phyloP scores from a whole-genome alignment of 768 basidiomycete genomes.

The Exsudoporus frostii region DNA sequence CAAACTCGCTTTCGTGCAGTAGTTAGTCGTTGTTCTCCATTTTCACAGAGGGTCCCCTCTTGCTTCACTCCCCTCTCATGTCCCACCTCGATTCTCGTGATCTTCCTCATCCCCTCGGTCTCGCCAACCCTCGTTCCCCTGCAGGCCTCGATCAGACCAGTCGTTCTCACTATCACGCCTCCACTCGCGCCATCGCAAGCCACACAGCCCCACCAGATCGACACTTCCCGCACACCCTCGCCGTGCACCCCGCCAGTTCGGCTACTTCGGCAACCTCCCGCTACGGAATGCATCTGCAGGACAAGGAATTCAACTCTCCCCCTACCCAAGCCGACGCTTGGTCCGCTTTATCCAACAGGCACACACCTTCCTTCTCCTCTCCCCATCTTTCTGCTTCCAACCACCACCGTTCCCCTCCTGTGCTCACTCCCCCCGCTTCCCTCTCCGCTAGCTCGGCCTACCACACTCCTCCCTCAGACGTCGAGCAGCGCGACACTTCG shows the following conservation, averaged over 20 bases:
- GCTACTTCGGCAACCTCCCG: conserved; percentile 32
- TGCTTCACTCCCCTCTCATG: conserved; percentile 32
- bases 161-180: conserved; percentile 13
- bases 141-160: conserved; percentile 31
- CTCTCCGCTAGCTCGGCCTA: conserved; percentile 15
- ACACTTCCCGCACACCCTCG: conserved; percentile 12
- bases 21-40: conserved; percentile 29
- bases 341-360: conserved; percentile 35
- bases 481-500: conserved; percentile 18
- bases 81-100: conserved; percentile 44
- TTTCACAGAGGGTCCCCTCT: conserved; percentile 19
- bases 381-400: conserved; percentile 40
- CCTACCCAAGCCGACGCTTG: conserved; percentile 28
- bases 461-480: conserved; percentile 18
- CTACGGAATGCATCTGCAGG: conserved; percentile 34
- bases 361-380: conserved; percentile 23
- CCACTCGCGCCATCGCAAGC: conserved; percentile 4
- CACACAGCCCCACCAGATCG: conserved; percentile 22
- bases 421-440: conserved; percentile 21
- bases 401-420: conserved; percentile 43
- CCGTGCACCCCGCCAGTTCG: conserved; percentile 16
- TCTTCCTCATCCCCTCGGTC: conserved; percentile 35
- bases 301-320: conserved; percentile 35
- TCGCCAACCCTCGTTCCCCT: conserved; percentile 25
- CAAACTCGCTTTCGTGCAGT: conserved; percentile 30